Conservation (phyloP, 352 stramenopile genomes). For the Thalassiosira allenii region DNA sequence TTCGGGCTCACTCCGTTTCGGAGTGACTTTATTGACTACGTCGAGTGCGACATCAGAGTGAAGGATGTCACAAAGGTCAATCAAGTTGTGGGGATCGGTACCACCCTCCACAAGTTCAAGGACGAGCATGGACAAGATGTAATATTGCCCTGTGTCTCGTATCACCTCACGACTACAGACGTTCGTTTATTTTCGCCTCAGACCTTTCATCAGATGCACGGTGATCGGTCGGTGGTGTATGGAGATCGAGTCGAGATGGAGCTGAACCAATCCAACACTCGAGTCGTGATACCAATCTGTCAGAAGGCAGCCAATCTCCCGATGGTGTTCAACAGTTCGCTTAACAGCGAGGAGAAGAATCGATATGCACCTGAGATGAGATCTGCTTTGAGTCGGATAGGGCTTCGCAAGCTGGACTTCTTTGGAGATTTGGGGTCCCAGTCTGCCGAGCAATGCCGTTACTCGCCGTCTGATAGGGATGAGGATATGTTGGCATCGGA, state of each 20-base stretch:
- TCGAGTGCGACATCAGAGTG: background rate
- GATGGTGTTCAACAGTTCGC: background rate
- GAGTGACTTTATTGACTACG: constrained; percentile 49
- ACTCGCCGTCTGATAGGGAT: too few species aligned
- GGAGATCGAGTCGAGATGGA: background rate
- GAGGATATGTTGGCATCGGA: background rate
- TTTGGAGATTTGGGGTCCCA: background rate
- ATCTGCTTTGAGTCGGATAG: background rate
- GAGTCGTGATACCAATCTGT: background rate
- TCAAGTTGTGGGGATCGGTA: constrained; percentile 8
- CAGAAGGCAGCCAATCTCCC: background rate
- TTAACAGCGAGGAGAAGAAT: background rate
- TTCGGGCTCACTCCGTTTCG: constrained; percentile 18
- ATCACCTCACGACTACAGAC: background rate
- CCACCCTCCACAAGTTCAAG: background rate
- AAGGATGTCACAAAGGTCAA: constrained; percentile 15
- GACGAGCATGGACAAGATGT: background rate
- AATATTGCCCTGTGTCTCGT: background rate
- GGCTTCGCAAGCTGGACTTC: background rate
- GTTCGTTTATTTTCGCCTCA: background rate
- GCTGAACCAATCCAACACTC: background rate
- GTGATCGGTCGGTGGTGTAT: background rate
- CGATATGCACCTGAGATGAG: background rate
- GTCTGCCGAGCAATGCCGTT: too few species aligned
- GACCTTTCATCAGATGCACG: background rate